phyloP scores from a whole-genome alignment of 2,329 filamentous ascomycete genomes.

The Hymenoscyphus linearis region DNA sequence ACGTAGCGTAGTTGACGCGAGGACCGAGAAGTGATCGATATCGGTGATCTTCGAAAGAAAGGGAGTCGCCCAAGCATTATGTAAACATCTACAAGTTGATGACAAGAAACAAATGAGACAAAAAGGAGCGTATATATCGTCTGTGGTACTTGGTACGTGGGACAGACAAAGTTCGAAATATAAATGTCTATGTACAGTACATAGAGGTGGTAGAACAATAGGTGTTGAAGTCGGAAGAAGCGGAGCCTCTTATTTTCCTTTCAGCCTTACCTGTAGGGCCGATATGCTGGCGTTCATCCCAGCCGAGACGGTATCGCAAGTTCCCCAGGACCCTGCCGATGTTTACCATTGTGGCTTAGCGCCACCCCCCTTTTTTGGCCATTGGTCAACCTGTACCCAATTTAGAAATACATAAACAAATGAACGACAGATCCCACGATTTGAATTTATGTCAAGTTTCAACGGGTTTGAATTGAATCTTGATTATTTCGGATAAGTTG shows the following conservation, averaged over 20 bases:
- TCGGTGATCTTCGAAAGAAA: background rate
- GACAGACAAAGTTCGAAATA: background rate
- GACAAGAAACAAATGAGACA: background rate
- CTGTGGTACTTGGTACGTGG: background rate
- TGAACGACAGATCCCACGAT: background rate
- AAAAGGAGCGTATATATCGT: background rate
- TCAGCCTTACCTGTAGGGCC: background rate
- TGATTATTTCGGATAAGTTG: background rate
- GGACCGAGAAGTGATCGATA: background rate
- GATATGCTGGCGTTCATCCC: background rate
- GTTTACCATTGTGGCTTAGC: background rate
- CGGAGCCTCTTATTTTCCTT: background rate
- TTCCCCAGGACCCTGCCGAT: background rate
- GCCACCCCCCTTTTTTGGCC: background rate
- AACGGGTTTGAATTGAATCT: too few relatives aligned
- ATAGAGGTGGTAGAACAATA: too few relatives aligned
- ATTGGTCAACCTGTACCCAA: background rate
- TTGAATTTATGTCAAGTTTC: too few relatives aligned
- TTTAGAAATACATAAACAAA: background rate
- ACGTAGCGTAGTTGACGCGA: slow-evolving; percentile 1
- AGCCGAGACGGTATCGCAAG: background rate
- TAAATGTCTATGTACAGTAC: too few relatives aligned
- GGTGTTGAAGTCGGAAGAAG: background rate
- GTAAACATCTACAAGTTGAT: background rate
- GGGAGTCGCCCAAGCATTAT: background rate